Base-by-base conservation (phyloP, 2,329 filamentous ascomycete genomes). In the Talaromyces sp. region DNA sequence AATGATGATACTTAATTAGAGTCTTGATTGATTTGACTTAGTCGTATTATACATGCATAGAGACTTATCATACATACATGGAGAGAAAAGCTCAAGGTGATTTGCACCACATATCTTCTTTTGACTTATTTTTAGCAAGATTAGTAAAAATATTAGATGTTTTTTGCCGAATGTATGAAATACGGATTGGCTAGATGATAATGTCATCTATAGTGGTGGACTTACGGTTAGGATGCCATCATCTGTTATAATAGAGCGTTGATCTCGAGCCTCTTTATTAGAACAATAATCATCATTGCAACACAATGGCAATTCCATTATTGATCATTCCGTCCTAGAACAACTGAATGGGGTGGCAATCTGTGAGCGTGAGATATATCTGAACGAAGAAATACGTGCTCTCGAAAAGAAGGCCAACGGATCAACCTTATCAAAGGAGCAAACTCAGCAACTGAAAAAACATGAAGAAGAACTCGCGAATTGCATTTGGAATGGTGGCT, bases 321-420 rank as follows among this genome's bases (percentile, higher is more conserved):
- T n/a, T 39, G 15, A n/a, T 39, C 15, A 39, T 15, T 39, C 36
- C 36, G 15, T 39, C 36, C n/a, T 8, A 22, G 52, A 55, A 22
- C 44, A 32, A 25, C 19, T 53, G 15, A 61, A 3, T 8, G 55
- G 59, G 9, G 25, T 61, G 33, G 54, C 42, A 44, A 53, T 60
- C 30, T 53, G 53, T 33, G 52, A 61, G 32, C 54, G 59, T 10
- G 59, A 58, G 19, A 61, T 61, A 19, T 61, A 61, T 47, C 27
- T 61, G 47, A 30, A 10, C 17, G 55, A 54, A 19, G 44, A 61
- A 44, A 55, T 61, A n/a, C 13, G 39, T 13, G 25, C 47, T 27
- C 55, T 61, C 11, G 25, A 53, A 27, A 61, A 61, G 17, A 3
- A 27, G 15, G 28, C 15, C 17, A 28, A 56, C n/a, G 36, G 25